These are phyloP conservation scores for Paramyrothecium roridum DNA, from an alignment of 2,329 filamentous ascomycete genomes.

Conservation along the genomic window DNA sequence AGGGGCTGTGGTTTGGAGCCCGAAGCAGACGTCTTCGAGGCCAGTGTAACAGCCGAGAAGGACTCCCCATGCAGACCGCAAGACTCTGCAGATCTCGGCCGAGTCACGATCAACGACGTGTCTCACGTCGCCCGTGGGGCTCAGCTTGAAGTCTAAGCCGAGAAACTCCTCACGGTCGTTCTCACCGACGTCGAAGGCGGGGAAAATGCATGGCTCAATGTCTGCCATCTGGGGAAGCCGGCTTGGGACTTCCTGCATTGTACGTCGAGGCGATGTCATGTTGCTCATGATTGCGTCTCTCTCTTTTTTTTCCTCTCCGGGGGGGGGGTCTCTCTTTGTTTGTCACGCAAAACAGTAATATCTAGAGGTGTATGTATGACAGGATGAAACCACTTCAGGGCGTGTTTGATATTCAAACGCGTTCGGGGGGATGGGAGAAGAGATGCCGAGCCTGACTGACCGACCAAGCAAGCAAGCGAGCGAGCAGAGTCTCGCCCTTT, in stretches of 20 bases:
- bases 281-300: not conserved
- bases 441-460: not conserved
- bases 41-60: conserved; percentile 16
- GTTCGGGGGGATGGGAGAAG: not conserved
- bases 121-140: not conserved
- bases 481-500: not conserved
- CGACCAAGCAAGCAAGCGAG: too few species aligned
- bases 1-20: not conserved
- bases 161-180: conserved; percentile 3
- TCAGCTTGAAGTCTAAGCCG: conserved; percentile 1
- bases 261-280: not conserved
- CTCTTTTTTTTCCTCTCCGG: not conserved
- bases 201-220: conserved; percentile 14
- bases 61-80: conserved; percentile 8
- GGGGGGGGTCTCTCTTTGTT: too few species aligned
- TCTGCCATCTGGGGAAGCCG: conserved; percentile 5
- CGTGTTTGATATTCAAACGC: too few species aligned
- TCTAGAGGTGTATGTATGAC: conserved; percentile 4
- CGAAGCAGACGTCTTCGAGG: conserved; percentile 14
- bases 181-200: conserved; percentile 13
- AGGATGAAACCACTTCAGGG: too few species aligned
- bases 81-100: conserved; percentile 4
- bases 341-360: not conserved
- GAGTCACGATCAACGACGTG: not conserved
- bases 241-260: not conserved